These are phyloP conservation scores for Thelephora aurantiotincta DNA, from an alignment of 768 basidiomycete species.

Conservation along the genomic window DNA sequence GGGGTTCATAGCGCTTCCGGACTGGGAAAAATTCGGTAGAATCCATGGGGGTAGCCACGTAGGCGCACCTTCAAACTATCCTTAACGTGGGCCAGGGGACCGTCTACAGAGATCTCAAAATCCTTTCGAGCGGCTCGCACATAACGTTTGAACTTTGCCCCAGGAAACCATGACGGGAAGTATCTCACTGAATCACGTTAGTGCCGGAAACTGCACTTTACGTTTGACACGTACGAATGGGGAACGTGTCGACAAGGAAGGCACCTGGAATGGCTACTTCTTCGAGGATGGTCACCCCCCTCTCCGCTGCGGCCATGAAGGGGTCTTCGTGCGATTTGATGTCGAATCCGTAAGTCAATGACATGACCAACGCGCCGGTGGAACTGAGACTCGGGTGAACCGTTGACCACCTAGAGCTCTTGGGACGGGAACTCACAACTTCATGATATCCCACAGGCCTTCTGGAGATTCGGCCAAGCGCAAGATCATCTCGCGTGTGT, in stretches of 20 bases:
- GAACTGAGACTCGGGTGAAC: no score
- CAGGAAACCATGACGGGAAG: constrained; percentile 11
- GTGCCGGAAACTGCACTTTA: not conserved
- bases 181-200: constrained; percentile 7
- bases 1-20: no score
- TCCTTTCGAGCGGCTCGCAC: not conserved
- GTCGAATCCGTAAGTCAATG: constrained; percentile 9
- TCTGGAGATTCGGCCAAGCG: no score
- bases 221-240: no score
- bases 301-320: constrained; percentile 7
- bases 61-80: no score
- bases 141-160: no score
- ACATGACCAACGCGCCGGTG: no score
- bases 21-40: no score
- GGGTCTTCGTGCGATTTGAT: constrained; percentile 7
- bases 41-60: no score
- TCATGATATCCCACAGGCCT: no score
- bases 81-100: no score
- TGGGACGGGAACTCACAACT: not conserved
- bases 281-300: not conserved
- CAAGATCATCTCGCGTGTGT: constrained; percentile 5
- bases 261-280: not conserved
- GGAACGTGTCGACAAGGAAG: no score
- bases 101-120: not conserved
- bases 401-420: not conserved